Evolutionary conservation across 306 rosid species (phyloP), one percentile per base, ranked within the genome.

Genomic region (Castanea mollissima): DNA sequence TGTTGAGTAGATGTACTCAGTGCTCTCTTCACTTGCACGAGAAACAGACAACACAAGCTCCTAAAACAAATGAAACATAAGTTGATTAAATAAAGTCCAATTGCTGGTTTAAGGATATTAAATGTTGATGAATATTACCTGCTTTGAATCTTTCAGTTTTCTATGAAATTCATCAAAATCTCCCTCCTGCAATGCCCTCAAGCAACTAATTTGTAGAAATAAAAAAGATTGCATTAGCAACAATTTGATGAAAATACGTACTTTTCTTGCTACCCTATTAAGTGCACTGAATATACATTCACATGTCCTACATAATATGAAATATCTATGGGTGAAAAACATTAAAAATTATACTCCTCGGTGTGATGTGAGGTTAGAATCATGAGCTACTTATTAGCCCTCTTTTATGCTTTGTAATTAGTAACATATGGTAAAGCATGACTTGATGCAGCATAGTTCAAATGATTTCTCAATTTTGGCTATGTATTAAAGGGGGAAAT

Each of bases 21-120:
- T 89, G 86, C 97, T 92, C 81, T 94, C 97, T 84, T 92, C 97
- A 84, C 98, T 94, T 81, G 97, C 92, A 78, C 75, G 91, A 87
- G 97, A 92, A 87, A 92, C 88, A 68, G 93, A 89, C 85, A 90
- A 86, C 80, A 90, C 89, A 85, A 94, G 94, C 87, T 87, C 98
- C 98, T 94, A 79, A 70, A 65, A 76, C 12, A 79, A 55, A 81
- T 55, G 21, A 70, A 78, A 59, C 46, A 76, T 69, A 79, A 74
- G 82, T 46, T 77, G 46, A 78, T 76, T 79, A 55, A 69, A 79
- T 34, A 27, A 58, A 20, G 74, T 67, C 71, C 76, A 71, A 62
- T 67, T 71, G 76, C 70, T 71, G 38, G 73, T 38, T 51, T 35
- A 74, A 59, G 69, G 27, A 76, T 57, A 76, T 55, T 74, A 73